Conservation (phyloP, 2,329 filamentous ascomycete species). For the Colletotrichum sp. region DNA sequence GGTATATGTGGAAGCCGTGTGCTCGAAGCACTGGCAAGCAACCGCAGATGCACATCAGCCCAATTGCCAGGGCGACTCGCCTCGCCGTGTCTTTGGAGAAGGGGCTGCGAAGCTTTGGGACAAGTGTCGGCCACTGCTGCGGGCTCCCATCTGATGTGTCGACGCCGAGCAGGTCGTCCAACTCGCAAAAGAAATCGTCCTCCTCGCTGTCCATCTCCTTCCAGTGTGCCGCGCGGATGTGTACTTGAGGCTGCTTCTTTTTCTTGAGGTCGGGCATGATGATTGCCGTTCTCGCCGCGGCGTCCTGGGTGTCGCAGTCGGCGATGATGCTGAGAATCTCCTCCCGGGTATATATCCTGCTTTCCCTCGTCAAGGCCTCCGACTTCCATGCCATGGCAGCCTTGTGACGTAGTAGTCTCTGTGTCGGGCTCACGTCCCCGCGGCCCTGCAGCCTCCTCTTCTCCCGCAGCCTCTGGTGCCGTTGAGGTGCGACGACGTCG, state of each 20-base stretch:
- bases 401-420: conserved; percentile 46
- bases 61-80: conserved; percentile 33
- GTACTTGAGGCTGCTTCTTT: conserved; percentile 7
- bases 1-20: conserved; percentile 16
- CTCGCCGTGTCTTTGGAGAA: conserved; percentile 28
- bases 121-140: conserved; percentile 4
- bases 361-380: conserved; percentile 16
- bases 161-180: not conserved
- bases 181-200: conserved; percentile 19
- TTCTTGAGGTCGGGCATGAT: not conserved
- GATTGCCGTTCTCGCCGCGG: not conserved
- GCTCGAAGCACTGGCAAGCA: conserved; percentile 21
- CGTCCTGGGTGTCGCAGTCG: conserved; percentile 17
- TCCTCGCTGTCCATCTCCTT: conserved; percentile 17
- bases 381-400: conserved; percentile 45
- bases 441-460: conserved; percentile 19
- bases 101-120: conserved; percentile 13
- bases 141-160: not conserved
- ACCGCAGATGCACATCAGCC: conserved; percentile 31
- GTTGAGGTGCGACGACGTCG: conserved; percentile 8
- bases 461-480: conserved; percentile 20
- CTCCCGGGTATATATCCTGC: conserved; percentile 12
- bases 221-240: conserved; percentile 20
- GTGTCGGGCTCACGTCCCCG: conserved; percentile 40
- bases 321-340: conserved; percentile 19